Evolutionary conservation across 306 rosid species (phyloP), one percentile per base, ranked within the genome.

Genomic region (Glycine soja): DNA sequence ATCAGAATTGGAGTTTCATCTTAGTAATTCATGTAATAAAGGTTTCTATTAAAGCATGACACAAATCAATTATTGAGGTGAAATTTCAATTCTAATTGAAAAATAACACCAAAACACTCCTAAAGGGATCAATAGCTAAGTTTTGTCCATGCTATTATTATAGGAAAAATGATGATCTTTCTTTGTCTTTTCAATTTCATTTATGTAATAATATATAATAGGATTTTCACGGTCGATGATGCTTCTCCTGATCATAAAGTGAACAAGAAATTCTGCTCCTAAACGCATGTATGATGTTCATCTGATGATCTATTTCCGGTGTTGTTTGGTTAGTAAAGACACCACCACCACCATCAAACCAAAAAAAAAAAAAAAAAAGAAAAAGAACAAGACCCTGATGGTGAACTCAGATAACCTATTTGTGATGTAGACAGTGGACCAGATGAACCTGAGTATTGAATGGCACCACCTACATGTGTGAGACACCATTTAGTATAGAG

Each of bases 401-500:
- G 51, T 11, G 76, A 66, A 71, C 56, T 78, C 3, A 61, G 58
- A 77, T 77, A 7, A 48, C 67, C 59, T 47, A 51, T 52, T 47
- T 51, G 73, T 54, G 67, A 73, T 18, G 81, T 68, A 46, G 78
- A 66, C 63, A 11, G 71, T 51, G 50, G 48, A 66, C 13, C 8
- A 19, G 83, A 43, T 62, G 15, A 84, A 13, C n/a, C 30, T 24
- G 30, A 24, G 83, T 76, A 80, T 76, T 83, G 43, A 76, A 58
- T 76, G 78, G 42, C 46, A 61, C 6, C 5, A 42, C 50, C 78
- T 68, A 68, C 51, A 43, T 65, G 45, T n/a, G 79, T 53, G 78
- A 75, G 59, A 16, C 56, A 80, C n/a, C 57, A 67, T 50, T 72
- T 46, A 68, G 77, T 81, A 85, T 53, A 56, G n/a, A 59, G 74